These are phyloP conservation scores for Metschnikowia lochheadii DNA, from an alignment of 805 yeast species.

Conservation along the genomic window DNA sequence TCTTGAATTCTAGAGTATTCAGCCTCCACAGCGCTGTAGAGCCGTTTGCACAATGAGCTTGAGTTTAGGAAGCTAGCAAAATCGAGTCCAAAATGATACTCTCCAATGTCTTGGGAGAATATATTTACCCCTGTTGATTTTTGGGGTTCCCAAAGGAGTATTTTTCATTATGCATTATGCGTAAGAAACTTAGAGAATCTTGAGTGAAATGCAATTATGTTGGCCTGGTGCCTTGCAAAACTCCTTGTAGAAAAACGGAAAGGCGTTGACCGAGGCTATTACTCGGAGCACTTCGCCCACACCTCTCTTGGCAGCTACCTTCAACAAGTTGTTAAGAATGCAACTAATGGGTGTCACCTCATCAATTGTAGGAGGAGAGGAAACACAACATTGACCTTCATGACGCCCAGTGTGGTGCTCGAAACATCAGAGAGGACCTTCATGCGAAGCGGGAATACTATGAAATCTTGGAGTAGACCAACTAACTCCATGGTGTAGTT, in stretches of 20 bases:
- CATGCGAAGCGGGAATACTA: conserved; percentile 76
- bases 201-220: conserved; percentile 62
- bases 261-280: conserved; percentile 69
- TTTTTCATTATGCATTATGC: conserved; percentile 25
- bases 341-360: conserved; percentile 89
- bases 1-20: conserved; percentile 33
- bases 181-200: conserved; percentile 41
- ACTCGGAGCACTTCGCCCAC: conserved; percentile 74
- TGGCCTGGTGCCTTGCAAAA: conserved; percentile 93
- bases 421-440: conserved; percentile 46
- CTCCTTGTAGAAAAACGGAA: conserved; percentile 90
- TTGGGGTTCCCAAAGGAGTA: conserved; percentile 26
- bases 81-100: conserved; percentile 57
- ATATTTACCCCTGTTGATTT: conserved; percentile 29
- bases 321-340: conserved; percentile 70
- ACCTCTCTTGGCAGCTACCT: conserved; percentile 64
- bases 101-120: conserved; percentile 31
- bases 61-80: conserved; percentile 63
- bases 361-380: conserved; percentile 94
- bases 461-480: conserved; percentile 68
- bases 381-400: conserved; percentile 72
- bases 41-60: conserved; percentile 64
- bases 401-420: conserved; percentile 51
- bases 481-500: conserved; percentile 70
- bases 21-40: conserved; percentile 44